Evolutionary conservation across 2,329 filamentous ascomycete genomes (phyloP).

Genomic region (Alternaria sp.): DNA sequence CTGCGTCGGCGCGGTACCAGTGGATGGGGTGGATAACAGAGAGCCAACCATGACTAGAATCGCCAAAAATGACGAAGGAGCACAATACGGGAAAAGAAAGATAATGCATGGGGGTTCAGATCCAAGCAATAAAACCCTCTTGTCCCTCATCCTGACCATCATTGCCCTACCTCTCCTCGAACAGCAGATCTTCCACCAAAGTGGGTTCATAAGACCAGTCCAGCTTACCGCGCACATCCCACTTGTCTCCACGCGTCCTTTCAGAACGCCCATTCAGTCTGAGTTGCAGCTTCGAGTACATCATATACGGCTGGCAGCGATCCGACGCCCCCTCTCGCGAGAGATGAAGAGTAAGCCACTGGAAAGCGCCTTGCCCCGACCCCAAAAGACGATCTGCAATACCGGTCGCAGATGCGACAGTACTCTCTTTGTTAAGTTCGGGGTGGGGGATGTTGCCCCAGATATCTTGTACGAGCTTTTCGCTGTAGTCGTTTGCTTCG

Average conservation of each 20-base stretch:
- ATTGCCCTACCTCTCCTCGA: not conserved
- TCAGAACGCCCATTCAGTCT: not conserved
- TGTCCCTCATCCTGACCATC: not conserved
- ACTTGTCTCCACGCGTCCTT: not conserved
- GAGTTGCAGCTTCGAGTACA: not conserved
- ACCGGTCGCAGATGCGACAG: not conserved
- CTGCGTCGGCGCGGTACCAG: too few species aligned
- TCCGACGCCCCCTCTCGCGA: not conserved
- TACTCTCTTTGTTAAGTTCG: not conserved
- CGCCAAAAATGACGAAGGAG: not conserved
- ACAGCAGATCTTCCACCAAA: not conserved
- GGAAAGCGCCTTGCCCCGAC: not conserved
- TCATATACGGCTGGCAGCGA: not conserved
- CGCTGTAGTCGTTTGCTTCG: not conserved
- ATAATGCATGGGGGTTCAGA: rapidly evolving
- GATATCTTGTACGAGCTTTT: not conserved
- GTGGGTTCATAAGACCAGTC: not conserved
- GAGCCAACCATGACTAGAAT: not conserved
- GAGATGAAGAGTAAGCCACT: not conserved
- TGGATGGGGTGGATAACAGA: too few species aligned
- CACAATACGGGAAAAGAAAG: not conserved
- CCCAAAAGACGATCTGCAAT: not conserved
- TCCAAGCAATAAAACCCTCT: rapidly evolving
- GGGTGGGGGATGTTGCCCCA: not conserved
- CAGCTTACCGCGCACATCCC: not conserved